phyloP scores from a whole-genome alignment of 305 asterid species.

The Fraxinus ornus region DNA sequence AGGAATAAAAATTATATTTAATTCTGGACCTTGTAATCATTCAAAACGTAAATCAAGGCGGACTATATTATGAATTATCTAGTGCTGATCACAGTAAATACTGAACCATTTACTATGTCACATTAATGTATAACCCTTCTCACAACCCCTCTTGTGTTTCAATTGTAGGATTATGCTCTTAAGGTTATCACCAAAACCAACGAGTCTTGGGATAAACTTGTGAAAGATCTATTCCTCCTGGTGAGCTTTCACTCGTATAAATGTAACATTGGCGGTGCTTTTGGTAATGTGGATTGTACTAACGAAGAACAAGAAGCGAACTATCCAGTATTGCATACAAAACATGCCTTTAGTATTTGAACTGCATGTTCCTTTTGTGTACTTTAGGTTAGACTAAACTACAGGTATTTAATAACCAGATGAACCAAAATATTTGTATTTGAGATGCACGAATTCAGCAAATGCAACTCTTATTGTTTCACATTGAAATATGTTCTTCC shows the following conservation, averaged over 20 bases:
- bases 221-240: constrained; percentile 80
- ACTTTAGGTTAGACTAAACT: background rate
- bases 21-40: background rate
- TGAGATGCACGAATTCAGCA: constrained; percentile 12
- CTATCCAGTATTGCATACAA: background rate
- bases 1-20: background rate
- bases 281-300: background rate
- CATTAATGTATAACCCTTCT: background rate
- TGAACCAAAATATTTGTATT: constrained; percentile 12
- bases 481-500: background rate
- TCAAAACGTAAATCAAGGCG: background rate
- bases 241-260: constrained; percentile 85
- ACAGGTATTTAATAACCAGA: constrained; percentile 17
- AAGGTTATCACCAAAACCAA: constrained; percentile 80
- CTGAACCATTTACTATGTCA: background rate
- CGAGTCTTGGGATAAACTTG: constrained; percentile 89
- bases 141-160: background rate
- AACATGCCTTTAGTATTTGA: background rate
- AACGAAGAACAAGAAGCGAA: background rate
- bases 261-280: background rate
- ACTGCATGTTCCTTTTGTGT: constrained; percentile 4
- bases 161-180: constrained; percentile 75
- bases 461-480: constrained; percentile 14
- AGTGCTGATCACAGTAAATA: background rate
- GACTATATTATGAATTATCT: background rate